Conservation (phyloP, 352 stramenopile genomes). For the Elongisporangium anandrum region DNA sequence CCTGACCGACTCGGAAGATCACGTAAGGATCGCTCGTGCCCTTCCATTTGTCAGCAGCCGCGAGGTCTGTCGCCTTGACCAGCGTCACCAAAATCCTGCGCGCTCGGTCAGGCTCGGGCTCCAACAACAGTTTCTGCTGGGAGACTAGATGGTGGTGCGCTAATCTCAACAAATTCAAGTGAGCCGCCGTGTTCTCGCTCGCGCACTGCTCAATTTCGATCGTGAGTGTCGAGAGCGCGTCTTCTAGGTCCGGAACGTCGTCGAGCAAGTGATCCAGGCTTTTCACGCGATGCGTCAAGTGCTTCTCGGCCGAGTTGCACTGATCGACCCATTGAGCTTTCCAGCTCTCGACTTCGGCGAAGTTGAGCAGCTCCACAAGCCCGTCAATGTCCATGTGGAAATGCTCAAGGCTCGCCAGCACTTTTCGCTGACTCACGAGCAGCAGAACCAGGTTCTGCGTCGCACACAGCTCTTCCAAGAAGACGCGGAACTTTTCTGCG, state of each 20-base stretch:
- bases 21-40: conserved; percentile 86
- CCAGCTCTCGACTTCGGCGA: neutral
- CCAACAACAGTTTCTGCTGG: neutral
- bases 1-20: conserved; percentile 60
- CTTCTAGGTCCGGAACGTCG: neutral
- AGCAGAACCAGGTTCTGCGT: neutral
- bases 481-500: neutral
- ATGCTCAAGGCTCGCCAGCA: conserved; percentile 12
- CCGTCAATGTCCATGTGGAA: conserved; percentile 24
- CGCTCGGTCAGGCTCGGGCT: neutral
- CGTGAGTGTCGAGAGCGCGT: neutral
- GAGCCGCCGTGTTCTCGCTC: neutral
- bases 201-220: neutral
- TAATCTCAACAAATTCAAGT: neutral
- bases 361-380: conserved; percentile 20
- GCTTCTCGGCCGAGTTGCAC: neutral
- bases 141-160: neutral
- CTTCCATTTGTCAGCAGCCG: conserved; percentile 62
- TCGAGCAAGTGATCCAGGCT: neutral
- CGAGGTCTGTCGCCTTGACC: conserved; percentile 59
- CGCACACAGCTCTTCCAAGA: neutral
- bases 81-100: conserved; percentile 35
- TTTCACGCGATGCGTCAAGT: neutral
- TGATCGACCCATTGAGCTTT: neutral
- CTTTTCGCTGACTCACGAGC: conserved; percentile 20